Evolutionary conservation across 73 alveolate species (phyloP).

Genomic region (Symbiodinium pilosum): DNA sequence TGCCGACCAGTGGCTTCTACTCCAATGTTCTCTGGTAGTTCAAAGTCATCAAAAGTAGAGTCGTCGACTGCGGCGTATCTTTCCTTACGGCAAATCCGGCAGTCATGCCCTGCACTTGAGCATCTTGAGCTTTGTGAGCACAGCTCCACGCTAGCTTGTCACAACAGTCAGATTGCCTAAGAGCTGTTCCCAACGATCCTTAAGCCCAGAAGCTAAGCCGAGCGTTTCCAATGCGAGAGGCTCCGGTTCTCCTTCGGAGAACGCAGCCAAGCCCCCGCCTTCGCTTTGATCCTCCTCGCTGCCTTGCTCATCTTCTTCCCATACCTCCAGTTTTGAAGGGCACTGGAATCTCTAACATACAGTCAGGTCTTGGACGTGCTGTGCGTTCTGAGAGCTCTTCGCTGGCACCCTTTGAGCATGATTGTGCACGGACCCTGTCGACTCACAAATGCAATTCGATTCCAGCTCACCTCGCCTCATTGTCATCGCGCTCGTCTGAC

Average conservation of each 20-base stretch:
- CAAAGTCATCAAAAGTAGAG: not conserved
- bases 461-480: too few relatives aligned
- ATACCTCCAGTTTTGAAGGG: too few relatives aligned
- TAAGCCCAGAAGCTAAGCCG: not conserved
- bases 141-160: not conserved
- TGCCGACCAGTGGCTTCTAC: too few relatives aligned
- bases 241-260: not conserved
- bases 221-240: not conserved
- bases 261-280: not conserved
- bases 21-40: conserved; percentile 2
- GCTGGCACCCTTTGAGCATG: too few relatives aligned
- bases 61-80: not conserved
- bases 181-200: too few relatives aligned
- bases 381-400: too few relatives aligned
- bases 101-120: not conserved
- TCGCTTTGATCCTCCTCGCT: not conserved
- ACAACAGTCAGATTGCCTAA: not conserved
- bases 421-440: too few relatives aligned
- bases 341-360: too few relatives aligned
- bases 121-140: not conserved
- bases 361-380: too few relatives aligned
- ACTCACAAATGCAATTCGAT: too few relatives aligned
- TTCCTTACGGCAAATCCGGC: not conserved
- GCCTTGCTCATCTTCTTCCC: conserved; percentile 10
- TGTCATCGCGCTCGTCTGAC: not conserved